Evolutionary conservation across 129 eudicot species (phyloP).

Genomic region (Helianthus annuus): DNA sequence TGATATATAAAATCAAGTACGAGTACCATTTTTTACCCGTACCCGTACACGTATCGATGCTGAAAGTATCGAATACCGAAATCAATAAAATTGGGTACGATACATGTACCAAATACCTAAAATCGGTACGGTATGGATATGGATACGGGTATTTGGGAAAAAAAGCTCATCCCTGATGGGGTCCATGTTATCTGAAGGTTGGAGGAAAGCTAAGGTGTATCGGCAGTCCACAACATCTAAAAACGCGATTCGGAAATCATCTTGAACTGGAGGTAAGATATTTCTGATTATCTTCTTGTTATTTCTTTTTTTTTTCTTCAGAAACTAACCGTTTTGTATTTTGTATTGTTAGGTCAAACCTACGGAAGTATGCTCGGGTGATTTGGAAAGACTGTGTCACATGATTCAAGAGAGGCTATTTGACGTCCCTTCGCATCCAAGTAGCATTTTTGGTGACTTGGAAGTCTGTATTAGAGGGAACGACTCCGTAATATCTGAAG

Average conservation of each 20-base stretch:
- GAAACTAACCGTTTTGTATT: slow-evolving; percentile 12
- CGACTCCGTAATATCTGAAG: slow-evolving; percentile 53
- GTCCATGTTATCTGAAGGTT: slow-evolving; percentile 48
- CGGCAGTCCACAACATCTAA: slow-evolving; percentile 96
- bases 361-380: slow-evolving; percentile 68
- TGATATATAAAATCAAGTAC: too few species aligned
- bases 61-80: too few species aligned
- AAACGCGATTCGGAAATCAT: slow-evolving; percentile 94
- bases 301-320: not conserved
- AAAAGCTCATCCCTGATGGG: not conserved
- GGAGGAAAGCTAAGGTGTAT: slow-evolving; percentile 92
- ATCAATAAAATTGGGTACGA: too few species aligned
- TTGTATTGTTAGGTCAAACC: slow-evolving; percentile 68
- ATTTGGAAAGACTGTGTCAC: slow-evolving; percentile 67
- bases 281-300: slow-evolving; percentile 4
- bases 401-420: slow-evolving; percentile 76
- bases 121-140: too few species aligned
- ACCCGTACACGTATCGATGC: too few species aligned
- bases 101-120: too few species aligned
- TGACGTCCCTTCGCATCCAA: slow-evolving; percentile 60
- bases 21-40: too few species aligned
- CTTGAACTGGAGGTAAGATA: slow-evolving; percentile 82
- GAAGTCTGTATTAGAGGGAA: slow-evolving; percentile 80
- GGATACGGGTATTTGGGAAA: too few species aligned
- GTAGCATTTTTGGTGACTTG: slow-evolving; percentile 69